Percentiles rank a stretch among this genome's conserved stretches.
Conservation (phyloP, 495 filamentous ascomycete species). For the Oidiodendron maius region DNA sequence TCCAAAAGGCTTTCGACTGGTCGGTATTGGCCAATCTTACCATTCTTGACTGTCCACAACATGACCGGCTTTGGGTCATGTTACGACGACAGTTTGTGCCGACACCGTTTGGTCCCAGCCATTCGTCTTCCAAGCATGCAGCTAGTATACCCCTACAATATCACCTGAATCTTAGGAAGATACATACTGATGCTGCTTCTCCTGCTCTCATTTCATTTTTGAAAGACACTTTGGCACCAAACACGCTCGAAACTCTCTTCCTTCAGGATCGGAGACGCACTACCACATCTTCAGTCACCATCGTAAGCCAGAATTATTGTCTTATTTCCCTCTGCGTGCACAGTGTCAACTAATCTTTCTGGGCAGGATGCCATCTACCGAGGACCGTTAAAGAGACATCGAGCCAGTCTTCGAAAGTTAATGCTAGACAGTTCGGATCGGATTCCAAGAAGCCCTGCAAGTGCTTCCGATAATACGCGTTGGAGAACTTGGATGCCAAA, state of each 20-base stretch:
- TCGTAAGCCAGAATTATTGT: constrained; percentile 26
- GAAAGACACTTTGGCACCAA: constrained; percentile 77
- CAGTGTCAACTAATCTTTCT: not conserved
- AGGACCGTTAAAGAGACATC: constrained; percentile 67
- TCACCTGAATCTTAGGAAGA: constrained; percentile 65
- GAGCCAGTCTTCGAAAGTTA: constrained; percentile 66
- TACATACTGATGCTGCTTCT: constrained; percentile 82
- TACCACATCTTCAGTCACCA: constrained; percentile 48
- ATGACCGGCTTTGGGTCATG: constrained; percentile 77
- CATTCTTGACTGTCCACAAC: constrained; percentile 69
- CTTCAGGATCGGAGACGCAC: constrained; percentile 65
- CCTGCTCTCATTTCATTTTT: constrained; percentile 73
- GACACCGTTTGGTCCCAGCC: constrained; percentile 17
- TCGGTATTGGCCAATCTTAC: constrained; percentile 70
- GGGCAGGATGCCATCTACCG: constrained; percentile 61
- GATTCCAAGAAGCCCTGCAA: constrained; percentile 25
- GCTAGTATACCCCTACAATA: constrained; percentile 46
- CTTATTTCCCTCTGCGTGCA: not conserved
- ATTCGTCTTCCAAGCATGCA: constrained; percentile 20
- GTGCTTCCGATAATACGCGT: constrained; percentile 31
- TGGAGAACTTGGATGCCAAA: constrained; percentile 76
- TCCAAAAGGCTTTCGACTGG: constrained; percentile 76
- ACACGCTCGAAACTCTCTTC: constrained; percentile 79
- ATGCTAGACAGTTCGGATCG: constrained; percentile 68
- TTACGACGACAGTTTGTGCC: constrained; percentile 70